Evolutionary conservation across 2,329 filamentous ascomycete species (phyloP), one percentile per base, ranked within the genome.

Genomic region (Paramyrothecium sp.): DNA sequence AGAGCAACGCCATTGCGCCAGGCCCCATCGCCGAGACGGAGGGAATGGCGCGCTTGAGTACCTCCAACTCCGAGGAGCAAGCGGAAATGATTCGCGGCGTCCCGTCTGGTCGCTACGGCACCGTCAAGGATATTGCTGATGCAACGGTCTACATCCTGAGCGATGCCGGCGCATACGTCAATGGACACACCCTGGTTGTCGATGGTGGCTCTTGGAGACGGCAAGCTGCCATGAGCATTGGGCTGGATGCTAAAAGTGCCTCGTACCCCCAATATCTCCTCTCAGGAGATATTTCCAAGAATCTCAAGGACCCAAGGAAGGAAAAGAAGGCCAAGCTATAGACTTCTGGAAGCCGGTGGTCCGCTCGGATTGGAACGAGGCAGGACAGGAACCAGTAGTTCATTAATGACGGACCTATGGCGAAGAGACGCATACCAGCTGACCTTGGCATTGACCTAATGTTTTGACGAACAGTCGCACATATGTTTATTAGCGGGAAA

Each of bases 121-220:
- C 84, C 1, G 86, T 96, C 23, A 89, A 89, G 62, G 94, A 99
- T 69, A 92, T 99, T 67, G 90, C 92, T 0, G 94, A 99, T 73
- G 91, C 94, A 1, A 97, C 94, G 0, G 85, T 98, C 0, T 99
- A 88, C 67, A 73, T 98, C 56, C 95, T 97, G 69, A 90, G 89
- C 50, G 90, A 96, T 50, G 87, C 91, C 1, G 94, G 89, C 1
- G 92, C 89, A 70, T 97, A 90, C 71, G 86, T 98, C 51, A 97
- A 90, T 63, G 95, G 92, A 1, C 88, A 92, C 63, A 84, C 86
- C 3, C 75, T 97, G 38, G 90, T 96, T 33, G 90, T 91, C 63
- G 86, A 90, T 64, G 86, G 86, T 30, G 83, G 75, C 1, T 76
- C 80, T 1, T 87, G 84, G 84, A 77, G 83, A 59, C 69, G 81